phyloP scores from a whole-genome alignment of 192 early-diverging fungal species.

The Diversispora epigaea region DNA sequence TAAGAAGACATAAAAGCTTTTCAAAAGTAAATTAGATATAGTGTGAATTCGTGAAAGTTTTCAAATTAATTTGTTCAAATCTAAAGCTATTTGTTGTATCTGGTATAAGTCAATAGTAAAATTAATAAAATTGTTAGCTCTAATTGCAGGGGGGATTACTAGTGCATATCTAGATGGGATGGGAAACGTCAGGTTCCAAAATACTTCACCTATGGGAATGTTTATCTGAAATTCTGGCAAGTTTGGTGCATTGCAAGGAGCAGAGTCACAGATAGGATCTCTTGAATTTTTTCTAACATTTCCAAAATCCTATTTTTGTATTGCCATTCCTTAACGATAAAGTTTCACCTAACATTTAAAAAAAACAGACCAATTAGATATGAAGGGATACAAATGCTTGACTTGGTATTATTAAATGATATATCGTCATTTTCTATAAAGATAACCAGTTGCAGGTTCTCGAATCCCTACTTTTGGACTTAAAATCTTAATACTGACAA shows the following conservation, averaged over 20 bases:
- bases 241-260: conserved; percentile 17
- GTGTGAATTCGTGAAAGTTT: too few relatives aligned
- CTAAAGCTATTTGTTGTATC: conserved; percentile 2
- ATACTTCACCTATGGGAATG: conserved; percentile 4
- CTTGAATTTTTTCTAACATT: conserved; percentile 4
- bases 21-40: too few relatives aligned
- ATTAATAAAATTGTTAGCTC: conserved; percentile 9
- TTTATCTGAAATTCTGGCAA: not conserved
- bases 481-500: conserved; percentile 4
- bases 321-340: too few relatives aligned
- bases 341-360: not conserved
- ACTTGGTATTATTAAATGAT: conserved; percentile 16
- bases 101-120: conserved; percentile 15
- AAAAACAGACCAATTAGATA: conserved; percentile 10
- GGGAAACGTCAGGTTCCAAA: not conserved
- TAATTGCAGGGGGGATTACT: not conserved
- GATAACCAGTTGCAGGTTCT: conserved; percentile 8
- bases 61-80: not conserved
- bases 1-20: too few relatives aligned
- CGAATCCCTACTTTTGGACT: not conserved
- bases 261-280: not conserved
- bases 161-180: conserved; percentile 10
- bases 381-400: not conserved
- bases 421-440: conserved; percentile 20
- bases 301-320: too few relatives aligned